Conservation (phyloP, 805 yeast genomes). For the Blastobotrys chiropterorum region DNA sequence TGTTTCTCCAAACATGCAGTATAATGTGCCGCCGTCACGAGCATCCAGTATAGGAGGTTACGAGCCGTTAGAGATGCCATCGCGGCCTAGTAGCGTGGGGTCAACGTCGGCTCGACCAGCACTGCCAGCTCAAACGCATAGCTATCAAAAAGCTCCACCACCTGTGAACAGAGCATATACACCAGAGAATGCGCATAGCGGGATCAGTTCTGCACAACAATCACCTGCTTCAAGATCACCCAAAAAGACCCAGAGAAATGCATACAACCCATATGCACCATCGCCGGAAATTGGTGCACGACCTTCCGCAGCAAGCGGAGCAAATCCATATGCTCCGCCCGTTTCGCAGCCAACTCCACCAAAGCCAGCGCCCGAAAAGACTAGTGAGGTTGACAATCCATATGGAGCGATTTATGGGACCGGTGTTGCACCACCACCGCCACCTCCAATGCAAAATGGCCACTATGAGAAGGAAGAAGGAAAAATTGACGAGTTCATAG, state of each 20-base stretch:
- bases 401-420: conserved; percentile 19
- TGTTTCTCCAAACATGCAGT: background rate
- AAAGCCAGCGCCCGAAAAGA: background rate
- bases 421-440: conserved; percentile 5
- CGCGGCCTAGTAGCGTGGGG: background rate
- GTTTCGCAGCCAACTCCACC: background rate
- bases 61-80: background rate
- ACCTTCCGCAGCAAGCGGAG: background rate
- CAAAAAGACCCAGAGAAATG: background rate
- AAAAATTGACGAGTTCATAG: conserved; percentile 23
- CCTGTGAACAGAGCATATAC: background rate
- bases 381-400: conserved; percentile 4
- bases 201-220: background rate
- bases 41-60: conserved; percentile 7
- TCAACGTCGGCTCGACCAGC: background rate
- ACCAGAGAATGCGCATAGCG: conserved; percentile 1
- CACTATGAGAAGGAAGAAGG: conserved; percentile 9
- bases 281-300: background rate
- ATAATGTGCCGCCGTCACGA: conserved; percentile 3
- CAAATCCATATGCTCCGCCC: conserved; percentile 3
- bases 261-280: conserved; percentile 12
- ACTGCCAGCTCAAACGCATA: background rate
- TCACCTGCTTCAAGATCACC: conserved; percentile 1
- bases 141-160: background rate
- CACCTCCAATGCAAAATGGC: conserved; percentile 1